Evolutionary conservation across 2,329 filamentous ascomycete genomes (phyloP).

Genomic region (Alternaria brassicicola): DNA sequence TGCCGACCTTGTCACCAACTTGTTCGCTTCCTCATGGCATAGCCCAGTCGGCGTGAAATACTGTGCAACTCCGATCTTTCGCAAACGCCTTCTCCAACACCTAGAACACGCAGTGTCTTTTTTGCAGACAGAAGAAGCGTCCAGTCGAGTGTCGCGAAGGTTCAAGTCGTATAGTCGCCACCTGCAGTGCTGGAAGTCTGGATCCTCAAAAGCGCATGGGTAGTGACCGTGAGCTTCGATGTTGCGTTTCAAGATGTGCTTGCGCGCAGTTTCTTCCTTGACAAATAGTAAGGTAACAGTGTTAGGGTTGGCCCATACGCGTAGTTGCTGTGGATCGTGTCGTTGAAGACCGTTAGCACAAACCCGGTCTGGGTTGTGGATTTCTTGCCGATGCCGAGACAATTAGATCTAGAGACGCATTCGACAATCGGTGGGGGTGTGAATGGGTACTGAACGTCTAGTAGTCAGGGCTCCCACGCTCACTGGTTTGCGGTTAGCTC

Average conservation of each 20-base stretch:
- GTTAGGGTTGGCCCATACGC: constrained; percentile 24
- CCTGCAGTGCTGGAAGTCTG: constrained; percentile 31
- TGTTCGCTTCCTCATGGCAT: constrained; percentile 39
- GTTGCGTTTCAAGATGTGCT: constrained; percentile 29
- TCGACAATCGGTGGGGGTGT: constrained; percentile 34
- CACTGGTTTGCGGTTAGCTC: constrained; percentile 23
- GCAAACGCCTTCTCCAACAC: constrained; percentile 33
- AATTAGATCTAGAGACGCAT: constrained; percentile 28
- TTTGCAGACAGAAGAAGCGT: constrained; percentile 25
- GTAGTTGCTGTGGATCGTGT: constrained; percentile 35
- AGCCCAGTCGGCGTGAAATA: constrained; percentile 37
- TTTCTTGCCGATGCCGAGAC: constrained; percentile 38
- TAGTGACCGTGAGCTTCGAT: constrained; percentile 31
- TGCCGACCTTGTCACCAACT: constrained; percentile 22
- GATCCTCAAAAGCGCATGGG: constrained; percentile 34
- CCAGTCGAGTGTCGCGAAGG: constrained; percentile 28
- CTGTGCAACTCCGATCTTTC: constrained; percentile 32
- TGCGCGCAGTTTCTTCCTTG: constrained; percentile 27
- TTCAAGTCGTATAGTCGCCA: constrained; percentile 37
- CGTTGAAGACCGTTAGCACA: constrained; percentile 33
- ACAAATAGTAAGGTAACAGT: constrained; percentile 20
- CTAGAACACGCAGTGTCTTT: constrained; percentile 32
- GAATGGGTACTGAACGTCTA: constrained; percentile 24
- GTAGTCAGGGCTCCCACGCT: constrained; percentile 19
- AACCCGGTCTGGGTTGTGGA: constrained; percentile 24